Conservation (phyloP, 208 protist species). For the Tritrichomonas musculus region DNA sequence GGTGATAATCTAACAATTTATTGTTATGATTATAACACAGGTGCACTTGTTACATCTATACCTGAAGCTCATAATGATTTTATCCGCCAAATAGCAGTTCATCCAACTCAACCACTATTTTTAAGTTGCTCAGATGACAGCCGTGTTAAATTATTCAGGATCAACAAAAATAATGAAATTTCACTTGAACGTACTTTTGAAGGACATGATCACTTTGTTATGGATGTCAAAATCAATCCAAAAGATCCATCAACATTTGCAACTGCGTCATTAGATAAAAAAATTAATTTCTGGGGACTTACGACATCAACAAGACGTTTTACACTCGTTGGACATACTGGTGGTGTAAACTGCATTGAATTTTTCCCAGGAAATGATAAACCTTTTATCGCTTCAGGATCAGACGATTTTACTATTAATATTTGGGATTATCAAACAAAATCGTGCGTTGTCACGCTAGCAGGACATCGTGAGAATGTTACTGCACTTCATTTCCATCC, state of each 20-base stretch:
- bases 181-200: slow-evolving; percentile 75
- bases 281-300: slow-evolving; percentile 69
- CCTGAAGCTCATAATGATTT: slow-evolving; percentile 73
- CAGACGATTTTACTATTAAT: slow-evolving; percentile 74
- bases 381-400: slow-evolving; percentile 89
- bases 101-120: slow-evolving; percentile 83
- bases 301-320: slow-evolving; percentile 73
- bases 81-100: slow-evolving; percentile 79
- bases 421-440: slow-evolving; percentile 98
- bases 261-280: slow-evolving; percentile 85
- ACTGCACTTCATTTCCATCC: slow-evolving; percentile 86
- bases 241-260: slow-evolving; percentile 95
- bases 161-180: slow-evolving; percentile 90
- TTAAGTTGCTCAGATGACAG: slow-evolving; percentile 92
- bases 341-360: slow-evolving; percentile 95
- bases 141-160: slow-evolving; percentile 81
- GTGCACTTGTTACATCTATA: background rate
- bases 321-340: slow-evolving; percentile 90
- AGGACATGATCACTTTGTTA: slow-evolving; percentile 94
- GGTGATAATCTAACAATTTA: slow-evolving; percentile 69
- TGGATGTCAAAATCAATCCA: slow-evolving; percentile 92
- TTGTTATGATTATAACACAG: background rate
- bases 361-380: slow-evolving; percentile 90
- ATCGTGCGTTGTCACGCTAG: slow-evolving; percentile 78
- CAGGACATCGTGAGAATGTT: slow-evolving; percentile 88